A percentile compares a stretch with the other conserved stretches of the same genome.
Evolutionary conservation across 768 basidiomycete genomes (phyloP).

Genomic region (Hortiboletus flavorubellus): DNA sequence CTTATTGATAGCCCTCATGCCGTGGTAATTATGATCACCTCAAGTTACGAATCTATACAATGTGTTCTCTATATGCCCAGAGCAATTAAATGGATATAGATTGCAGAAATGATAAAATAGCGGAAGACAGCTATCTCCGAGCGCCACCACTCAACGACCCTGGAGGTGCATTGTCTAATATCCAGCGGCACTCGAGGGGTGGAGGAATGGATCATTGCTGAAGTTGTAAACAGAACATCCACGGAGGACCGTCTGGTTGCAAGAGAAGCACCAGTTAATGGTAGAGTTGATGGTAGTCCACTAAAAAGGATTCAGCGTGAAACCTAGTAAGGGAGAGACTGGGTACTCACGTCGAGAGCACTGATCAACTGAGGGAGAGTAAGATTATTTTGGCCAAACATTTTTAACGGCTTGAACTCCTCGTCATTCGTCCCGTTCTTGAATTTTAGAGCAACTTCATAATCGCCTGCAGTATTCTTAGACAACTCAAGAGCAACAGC

Average conservation of each 20-base stretch:
- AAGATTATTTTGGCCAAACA: conserved; percentile 48
- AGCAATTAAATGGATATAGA: too few relatives aligned
- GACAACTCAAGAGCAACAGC: conserved; percentile 70
- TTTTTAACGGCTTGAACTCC: conserved; percentile 58
- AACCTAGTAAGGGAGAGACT: not conserved
- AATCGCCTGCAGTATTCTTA: conserved; percentile 60
- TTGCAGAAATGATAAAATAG: not conserved
- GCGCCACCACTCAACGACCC: not conserved
- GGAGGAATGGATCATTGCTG: conserved; percentile 27
- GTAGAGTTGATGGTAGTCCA: conserved; percentile 31
- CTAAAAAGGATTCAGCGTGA: conserved; percentile 7
- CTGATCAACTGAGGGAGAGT: conserved; percentile 17
- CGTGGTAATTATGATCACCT: not conserved
- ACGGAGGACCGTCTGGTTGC: conserved; percentile 31
- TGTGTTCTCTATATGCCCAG: too few relatives aligned
- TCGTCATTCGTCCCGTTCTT: conserved; percentile 66
- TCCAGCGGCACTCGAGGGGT: not conserved
- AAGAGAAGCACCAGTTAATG: conserved; percentile 33
- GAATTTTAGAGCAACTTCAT: conserved; percentile 75
- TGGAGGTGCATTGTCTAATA: not conserved
- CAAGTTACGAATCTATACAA: not conserved
- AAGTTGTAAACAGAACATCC: conserved; percentile 32
- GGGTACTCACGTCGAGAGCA: conserved; percentile 16
- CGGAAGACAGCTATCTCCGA: too few relatives aligned
- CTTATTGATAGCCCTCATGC: not conserved